phyloP scores from a whole-genome alignment of 2,329 filamentous ascomycete genomes.

The Aspergillus neoniger region DNA sequence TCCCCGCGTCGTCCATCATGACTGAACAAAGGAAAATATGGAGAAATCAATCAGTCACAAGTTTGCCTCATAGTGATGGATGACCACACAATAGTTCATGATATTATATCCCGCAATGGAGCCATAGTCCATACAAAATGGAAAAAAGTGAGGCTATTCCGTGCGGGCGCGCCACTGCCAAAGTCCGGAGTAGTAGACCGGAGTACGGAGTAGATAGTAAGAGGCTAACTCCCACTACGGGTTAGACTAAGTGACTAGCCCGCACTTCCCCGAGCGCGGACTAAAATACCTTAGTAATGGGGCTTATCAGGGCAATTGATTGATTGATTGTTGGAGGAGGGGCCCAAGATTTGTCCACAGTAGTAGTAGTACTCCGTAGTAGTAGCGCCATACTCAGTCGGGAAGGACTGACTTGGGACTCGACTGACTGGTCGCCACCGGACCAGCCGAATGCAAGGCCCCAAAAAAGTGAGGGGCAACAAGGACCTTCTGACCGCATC shows the following conservation, averaged over 20 bases:
- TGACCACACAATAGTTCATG: not conserved
- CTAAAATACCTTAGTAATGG: conserved; percentile 1
- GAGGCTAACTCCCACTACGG: too few species aligned
- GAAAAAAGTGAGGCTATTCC: conserved; percentile 5
- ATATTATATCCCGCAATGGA: conserved; percentile 10
- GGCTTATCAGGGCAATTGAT: conserved; percentile 1
- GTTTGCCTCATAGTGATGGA: not conserved
- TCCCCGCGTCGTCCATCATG: too few species aligned
- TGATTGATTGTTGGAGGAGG: not conserved
- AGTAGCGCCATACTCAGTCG: not conserved
- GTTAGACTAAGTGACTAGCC: not conserved
- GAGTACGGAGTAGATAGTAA: conserved; percentile 3
- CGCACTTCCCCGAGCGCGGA: not conserved
- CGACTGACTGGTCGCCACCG: conserved; percentile 5
- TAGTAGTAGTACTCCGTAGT: too few species aligned
- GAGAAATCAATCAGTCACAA: not conserved
- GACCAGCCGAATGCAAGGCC: conserved; percentile 9
- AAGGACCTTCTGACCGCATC: conserved; percentile 11
- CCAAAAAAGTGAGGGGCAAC: conserved; percentile 10
- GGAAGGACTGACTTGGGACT: not conserved
- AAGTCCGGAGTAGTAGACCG: conserved; percentile 8
- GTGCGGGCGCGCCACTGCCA: not conserved
- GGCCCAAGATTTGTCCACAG: too few species aligned
- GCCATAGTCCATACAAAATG: not conserved
- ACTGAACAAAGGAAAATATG: too few species aligned